These are phyloP conservation scores for Apiosordaria backusii DNA, from an alignment of 495 filamentous ascomycete species.

Conservation along the genomic window DNA sequence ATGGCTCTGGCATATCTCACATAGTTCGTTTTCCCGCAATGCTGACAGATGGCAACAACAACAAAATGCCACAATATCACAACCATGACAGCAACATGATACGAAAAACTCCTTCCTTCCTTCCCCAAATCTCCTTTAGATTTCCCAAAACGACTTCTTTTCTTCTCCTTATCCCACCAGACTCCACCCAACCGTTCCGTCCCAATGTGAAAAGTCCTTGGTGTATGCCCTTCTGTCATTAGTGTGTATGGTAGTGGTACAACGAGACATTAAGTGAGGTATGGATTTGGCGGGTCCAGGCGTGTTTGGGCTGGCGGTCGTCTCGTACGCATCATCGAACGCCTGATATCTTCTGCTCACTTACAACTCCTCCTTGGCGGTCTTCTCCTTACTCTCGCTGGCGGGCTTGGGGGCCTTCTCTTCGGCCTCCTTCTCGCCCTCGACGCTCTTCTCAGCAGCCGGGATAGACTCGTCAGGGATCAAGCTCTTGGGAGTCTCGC, in stretches of 20 bases:
- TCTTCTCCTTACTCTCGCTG: conserved; percentile 71
- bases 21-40: background rate
- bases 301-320: background rate
- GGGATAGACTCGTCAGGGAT: conserved; percentile 43
- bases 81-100: background rate
- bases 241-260: conserved; percentile 1
- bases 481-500: conserved; percentile 29
- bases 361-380: conserved; percentile 20
- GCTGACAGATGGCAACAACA: background rate
- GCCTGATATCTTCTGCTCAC: background rate
- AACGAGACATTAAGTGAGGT: background rate
- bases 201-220: background rate
- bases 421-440: conserved; percentile 57
- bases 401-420: conserved; percentile 64
- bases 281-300: background rate
- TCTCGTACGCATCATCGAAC: background rate
- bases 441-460: conserved; percentile 56
- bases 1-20: background rate
- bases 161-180: background rate
- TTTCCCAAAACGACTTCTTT: background rate
- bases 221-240: background rate
- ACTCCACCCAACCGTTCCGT: background rate
- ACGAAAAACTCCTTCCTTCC: background rate
- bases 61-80: background rate
- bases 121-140: background rate